phyloP scores from a whole-genome alignment of 2,329 filamentous ascomycete genomes.

The Fusarium verrucosum region DNA sequence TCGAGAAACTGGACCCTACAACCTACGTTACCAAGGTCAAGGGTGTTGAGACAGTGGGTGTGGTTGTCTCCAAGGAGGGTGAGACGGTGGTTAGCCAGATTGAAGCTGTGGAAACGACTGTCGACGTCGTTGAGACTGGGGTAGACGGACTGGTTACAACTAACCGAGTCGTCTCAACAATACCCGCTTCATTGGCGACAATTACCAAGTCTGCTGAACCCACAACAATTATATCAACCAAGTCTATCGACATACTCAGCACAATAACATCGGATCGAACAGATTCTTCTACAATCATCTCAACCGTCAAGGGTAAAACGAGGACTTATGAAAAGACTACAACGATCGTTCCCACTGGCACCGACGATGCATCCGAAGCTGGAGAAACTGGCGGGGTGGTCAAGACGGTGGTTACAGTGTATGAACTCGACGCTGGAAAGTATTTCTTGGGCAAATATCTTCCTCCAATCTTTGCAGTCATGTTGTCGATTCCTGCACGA shows the following conservation, averaged over 20 bases:
- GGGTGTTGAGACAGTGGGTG: slow-evolving; percentile 25
- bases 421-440: slow-evolving; percentile 30
- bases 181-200: slow-evolving; percentile 20
- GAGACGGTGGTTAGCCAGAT: slow-evolving; percentile 30
- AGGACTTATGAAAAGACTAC: slow-evolving; percentile 31
- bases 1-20: slow-evolving; percentile 36
- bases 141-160: slow-evolving; percentile 25
- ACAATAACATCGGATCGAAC: slow-evolving; percentile 34
- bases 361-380: slow-evolving; percentile 3
- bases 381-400: slow-evolving; percentile 13
- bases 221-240: slow-evolving; percentile 32
- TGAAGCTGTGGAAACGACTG: slow-evolving; percentile 20
- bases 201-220: slow-evolving; percentile 22
- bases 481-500: slow-evolving; percentile 54
- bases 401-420: slow-evolving; percentile 25
- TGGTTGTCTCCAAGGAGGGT: slow-evolving; percentile 22
- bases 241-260: slow-evolving; percentile 11
- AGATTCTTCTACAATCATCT: slow-evolving; percentile 34
- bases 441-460: slow-evolving; percentile 58
- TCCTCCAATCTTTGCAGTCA: slow-evolving; percentile 53
- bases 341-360: slow-evolving; percentile 24
- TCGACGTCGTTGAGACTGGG: slow-evolving; percentile 21
- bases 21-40: slow-evolving; percentile 35
- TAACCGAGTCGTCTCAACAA: slow-evolving; percentile 23
- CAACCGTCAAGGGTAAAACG: slow-evolving; percentile 33